A percentile compares a stretch with the other conserved stretches of the same genome.
These are phyloP conservation scores for Clitoria ternatea DNA, from an alignment of 306 rosid genomes.

Conservation along the genomic window DNA sequence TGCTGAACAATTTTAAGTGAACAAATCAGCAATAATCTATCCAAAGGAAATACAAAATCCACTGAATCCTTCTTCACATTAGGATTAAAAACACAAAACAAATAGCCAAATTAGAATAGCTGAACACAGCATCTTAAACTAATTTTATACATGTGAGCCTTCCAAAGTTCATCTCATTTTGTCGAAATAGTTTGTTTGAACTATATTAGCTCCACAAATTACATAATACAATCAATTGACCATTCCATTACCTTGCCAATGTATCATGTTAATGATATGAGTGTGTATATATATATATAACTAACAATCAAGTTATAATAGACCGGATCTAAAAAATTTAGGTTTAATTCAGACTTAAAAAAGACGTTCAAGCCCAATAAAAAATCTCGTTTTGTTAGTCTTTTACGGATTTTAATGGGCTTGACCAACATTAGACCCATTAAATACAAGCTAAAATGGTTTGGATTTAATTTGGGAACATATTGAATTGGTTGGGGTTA, in stretches of 20 bases:
- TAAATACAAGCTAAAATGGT: no score
- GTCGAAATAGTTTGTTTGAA: no score
- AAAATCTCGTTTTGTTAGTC: no score
- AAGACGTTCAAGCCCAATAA: no score
- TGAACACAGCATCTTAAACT: not conserved
- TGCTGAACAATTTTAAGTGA: conserved; percentile 40
- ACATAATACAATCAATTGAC: not conserved
- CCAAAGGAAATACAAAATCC: not conserved
- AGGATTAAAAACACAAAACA: not conserved
- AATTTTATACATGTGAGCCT: not conserved
- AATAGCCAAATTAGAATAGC: not conserved
- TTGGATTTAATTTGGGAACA: no score
- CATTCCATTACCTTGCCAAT: not conserved
- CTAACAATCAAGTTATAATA: no score
- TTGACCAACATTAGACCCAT: no score
- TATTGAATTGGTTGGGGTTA: no score
- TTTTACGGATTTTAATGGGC: no score
- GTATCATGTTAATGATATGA: not conserved
- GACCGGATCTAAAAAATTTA: no score
- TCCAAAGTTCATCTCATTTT: not conserved
- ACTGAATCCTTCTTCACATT: not conserved
- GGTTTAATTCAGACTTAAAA: no score
- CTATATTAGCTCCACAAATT: not conserved
- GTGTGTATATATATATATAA: no score
- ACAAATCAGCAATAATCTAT: not conserved